Evolutionary conservation across 164 flowering plant species (phyloP), one percentile per base, ranked within the genome.

Genomic region (Berberis vulgaris): DNA sequence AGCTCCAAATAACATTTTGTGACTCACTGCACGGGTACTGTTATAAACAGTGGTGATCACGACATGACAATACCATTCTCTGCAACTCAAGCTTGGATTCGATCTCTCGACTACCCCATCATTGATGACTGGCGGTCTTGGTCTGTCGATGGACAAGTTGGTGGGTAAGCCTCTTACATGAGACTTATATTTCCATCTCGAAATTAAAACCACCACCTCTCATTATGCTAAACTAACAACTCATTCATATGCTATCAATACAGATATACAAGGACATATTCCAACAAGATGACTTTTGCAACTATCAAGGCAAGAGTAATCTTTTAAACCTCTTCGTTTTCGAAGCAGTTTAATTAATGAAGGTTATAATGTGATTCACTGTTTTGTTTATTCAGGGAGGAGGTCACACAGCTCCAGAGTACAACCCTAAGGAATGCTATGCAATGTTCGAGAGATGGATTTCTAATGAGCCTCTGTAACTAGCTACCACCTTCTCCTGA

Each of bases 111-210:
- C 38, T 84, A 70, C 57, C 60, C 83, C 47, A 73, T 84, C 43
- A 65, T 69, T 49, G 78, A 79, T 68, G 84, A 80, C 7, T 86
- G 92, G 92, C 64, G 84, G 13, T 62, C 81, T 2, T 86, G 92
- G 89, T 13, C 38, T 2, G 68, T 74, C 0, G 67, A 70, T 12
- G 78, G 74, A 47, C 81, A 84, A 75, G 65, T 82, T 67, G 87
- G 67, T 26, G 92, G 92, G 87, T 84, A 13, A 38, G 78, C 11
- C 4, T 6, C 2, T 38, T 6, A 38, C 8, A 7, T 9, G 26
- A 6, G 5, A 60, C 2, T 38, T n/a, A 45, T 26, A 13, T 60
- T 2, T 45, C 6, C 9, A 60, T 0, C 5, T 46, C 49, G 6
- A 11, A 42, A 41, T 58, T 5, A 58, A 57, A 41, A 13, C 13